Percentiles rank a stretch among this genome's conserved stretches.
phyloP scores from a whole-genome alignment of 305 asterid genomes.

The Euphrasia arctica region DNA sequence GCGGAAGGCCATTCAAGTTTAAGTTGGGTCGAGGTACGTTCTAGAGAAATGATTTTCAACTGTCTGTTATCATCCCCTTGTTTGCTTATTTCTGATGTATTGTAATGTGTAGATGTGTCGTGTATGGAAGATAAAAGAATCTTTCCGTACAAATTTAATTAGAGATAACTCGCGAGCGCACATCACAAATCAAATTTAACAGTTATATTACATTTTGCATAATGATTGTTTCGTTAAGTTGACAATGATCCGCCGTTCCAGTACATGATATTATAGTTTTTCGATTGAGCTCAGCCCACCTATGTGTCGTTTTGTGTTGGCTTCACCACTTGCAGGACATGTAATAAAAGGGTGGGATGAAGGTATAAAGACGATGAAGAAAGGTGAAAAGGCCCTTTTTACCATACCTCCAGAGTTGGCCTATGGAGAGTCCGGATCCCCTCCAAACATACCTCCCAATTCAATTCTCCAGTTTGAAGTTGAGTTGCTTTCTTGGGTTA shows the following conservation, averaged over 20 bases:
- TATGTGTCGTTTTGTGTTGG: not conserved
- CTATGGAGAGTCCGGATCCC: constrained; percentile 85
- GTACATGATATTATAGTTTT: not conserved
- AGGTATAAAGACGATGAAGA: constrained; percentile 93
- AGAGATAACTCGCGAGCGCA: no score
- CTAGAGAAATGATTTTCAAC: not conserved
- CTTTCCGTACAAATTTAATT: no score
- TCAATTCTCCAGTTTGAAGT: constrained; percentile 90
- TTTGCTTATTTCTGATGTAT: not conserved
- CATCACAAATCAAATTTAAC: no score
- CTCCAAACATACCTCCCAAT: constrained; percentile 91
- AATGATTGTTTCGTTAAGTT: not conserved
- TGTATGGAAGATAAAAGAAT: not conserved
- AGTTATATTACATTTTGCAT: no score
- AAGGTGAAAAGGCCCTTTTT: constrained; percentile 86
- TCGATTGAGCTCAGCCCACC: not conserved
- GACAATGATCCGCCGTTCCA: not conserved
- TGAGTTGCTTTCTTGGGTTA: constrained; percentile 83
- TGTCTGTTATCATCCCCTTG: no score
- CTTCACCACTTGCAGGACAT: constrained; percentile 51
- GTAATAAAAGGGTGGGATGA: constrained; percentile 95
- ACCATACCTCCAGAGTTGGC: constrained; percentile 88
- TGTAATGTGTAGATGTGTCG: no score
- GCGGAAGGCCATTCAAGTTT: constrained; percentile 71
- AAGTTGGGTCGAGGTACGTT: constrained; percentile 82